Evolutionary conservation across 768 basidiomycete genomes (phyloP).

Genomic region (Hygrophorus pudorinus): DNA sequence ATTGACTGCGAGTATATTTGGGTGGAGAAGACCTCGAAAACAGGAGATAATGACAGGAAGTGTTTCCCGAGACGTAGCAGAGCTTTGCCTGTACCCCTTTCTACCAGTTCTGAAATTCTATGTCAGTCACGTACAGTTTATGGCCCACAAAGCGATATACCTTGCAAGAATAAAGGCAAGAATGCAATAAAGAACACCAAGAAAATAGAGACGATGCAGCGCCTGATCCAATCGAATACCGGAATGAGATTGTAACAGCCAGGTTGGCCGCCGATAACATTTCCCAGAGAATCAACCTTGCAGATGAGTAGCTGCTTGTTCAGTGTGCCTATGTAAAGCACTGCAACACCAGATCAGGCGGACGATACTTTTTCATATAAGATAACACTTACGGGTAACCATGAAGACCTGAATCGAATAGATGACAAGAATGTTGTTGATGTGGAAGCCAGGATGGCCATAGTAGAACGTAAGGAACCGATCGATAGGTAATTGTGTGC

Average conservation of each 20-base stretch:
- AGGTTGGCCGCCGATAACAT: constrained; percentile 73
- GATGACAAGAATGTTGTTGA: constrained; percentile 99
- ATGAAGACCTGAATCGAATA: constrained; percentile 97
- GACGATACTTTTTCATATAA: constrained; percentile 3
- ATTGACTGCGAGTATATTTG: constrained; percentile 98
- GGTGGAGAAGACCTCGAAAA: constrained; percentile 98
- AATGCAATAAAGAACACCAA: constrained; percentile 98
- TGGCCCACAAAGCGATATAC: constrained; percentile 30
- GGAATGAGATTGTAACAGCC: constrained; percentile 96
- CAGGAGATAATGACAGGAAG: constrained; percentile 91
- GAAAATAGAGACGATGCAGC: constrained; percentile 95
- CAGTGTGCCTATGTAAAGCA: constrained; percentile 91
- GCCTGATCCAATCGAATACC: constrained; percentile 96
- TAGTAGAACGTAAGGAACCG: constrained; percentile 99
- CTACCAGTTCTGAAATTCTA: constrained; percentile 67
- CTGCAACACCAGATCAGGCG: constrained; percentile 25
- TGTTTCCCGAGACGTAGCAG: constrained; percentile 92
- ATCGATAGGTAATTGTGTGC: constrained; percentile 95
- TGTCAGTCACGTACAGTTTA: neutral
- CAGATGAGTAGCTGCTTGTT: constrained; percentile 92
- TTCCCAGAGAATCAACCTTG: constrained; percentile 69
- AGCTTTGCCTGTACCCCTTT: constrained; percentile 92
- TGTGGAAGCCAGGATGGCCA: constrained; percentile 98
- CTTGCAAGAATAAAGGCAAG: constrained; percentile 92
- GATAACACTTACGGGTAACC: constrained; percentile 64